Evolutionary conservation across 495 filamentous ascomycete genomes (phyloP).

Genomic region (Evernia prunastri): DNA sequence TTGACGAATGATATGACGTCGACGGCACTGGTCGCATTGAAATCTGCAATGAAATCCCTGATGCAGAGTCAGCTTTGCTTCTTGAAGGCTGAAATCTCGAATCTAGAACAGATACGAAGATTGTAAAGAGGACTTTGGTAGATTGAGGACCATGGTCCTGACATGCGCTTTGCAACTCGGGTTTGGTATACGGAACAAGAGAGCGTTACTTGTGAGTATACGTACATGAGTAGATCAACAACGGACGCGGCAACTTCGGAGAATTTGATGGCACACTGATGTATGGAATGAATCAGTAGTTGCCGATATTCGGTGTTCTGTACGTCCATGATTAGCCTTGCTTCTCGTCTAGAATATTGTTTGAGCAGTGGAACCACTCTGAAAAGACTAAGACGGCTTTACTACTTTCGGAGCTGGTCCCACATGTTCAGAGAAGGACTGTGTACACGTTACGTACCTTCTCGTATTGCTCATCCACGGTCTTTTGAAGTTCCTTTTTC

Average conservation of each 20-base stretch:
- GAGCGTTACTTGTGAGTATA: neutral
- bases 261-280: slow-evolving; percentile 97
- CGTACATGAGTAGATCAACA: slow-evolving; percentile 83
- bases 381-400: neutral
- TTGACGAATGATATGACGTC: slow-evolving; percentile 99
- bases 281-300: slow-evolving; percentile 91
- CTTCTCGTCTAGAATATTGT: neutral
- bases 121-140: neutral
- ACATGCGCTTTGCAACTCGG: neutral
- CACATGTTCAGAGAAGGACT: neutral
- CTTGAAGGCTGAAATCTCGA: neutral
- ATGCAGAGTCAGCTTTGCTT: neutral
- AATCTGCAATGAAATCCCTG: slow-evolving; percentile 89
- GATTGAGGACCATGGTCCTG: neutral
- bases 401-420: no score
- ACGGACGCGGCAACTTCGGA: slow-evolving; percentile 96
- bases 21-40: slow-evolving; percentile 92
- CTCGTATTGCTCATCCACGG: slow-evolving; percentile 97
- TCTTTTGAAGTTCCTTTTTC: slow-evolving; percentile 96
- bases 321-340: slow-evolving; percentile 26
- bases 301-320: slow-evolving; percentile 94
- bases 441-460: slow-evolving; percentile 37
- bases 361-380: slow-evolving; percentile 31
- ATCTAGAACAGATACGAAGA: neutral
- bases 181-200: neutral